phyloP scores from a whole-genome alignment of 108 stramenopile genomes.

The Skeletonema grethae region DNA sequence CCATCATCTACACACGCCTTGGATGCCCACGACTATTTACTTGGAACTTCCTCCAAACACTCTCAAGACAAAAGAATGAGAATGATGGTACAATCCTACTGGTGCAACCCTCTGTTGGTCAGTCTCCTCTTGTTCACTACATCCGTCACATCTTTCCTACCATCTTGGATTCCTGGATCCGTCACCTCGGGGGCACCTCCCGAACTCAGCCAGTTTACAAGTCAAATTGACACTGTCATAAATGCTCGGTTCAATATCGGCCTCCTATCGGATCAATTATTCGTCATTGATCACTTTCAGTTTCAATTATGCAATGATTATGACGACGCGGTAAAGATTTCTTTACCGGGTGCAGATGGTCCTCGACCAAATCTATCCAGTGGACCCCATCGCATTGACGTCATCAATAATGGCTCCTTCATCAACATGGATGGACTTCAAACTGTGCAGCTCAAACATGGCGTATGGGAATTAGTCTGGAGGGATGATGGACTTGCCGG shows the following conservation, averaged over 20 bases:
- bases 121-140: background rate
- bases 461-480: conserved; percentile 40
- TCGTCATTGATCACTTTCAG: background rate
- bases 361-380: conserved; percentile 28
- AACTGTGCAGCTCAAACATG: conserved; percentile 16
- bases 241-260: background rate
- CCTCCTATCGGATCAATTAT: background rate
- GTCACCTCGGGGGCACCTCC: background rate
- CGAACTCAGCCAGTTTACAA: background rate
- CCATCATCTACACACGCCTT: too few species aligned
- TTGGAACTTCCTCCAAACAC: too few species aligned
- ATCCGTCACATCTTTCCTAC: background rate
- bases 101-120: background rate
- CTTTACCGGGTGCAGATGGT: conserved; percentile 31
- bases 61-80: too few species aligned
- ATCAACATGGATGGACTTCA: conserved; percentile 29
- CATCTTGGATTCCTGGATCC: background rate
- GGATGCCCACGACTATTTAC: too few species aligned
- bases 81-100: background rate
- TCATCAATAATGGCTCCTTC: conserved; percentile 16
- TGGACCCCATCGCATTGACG: conserved; percentile 10
- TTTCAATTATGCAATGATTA: background rate
- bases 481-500: conserved; percentile 23
- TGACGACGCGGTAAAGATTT: background rate
- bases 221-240: background rate